phyloP scores from a whole-genome alignment of 331 rosid genomes.

The Phaseolus coccineus region DNA sequence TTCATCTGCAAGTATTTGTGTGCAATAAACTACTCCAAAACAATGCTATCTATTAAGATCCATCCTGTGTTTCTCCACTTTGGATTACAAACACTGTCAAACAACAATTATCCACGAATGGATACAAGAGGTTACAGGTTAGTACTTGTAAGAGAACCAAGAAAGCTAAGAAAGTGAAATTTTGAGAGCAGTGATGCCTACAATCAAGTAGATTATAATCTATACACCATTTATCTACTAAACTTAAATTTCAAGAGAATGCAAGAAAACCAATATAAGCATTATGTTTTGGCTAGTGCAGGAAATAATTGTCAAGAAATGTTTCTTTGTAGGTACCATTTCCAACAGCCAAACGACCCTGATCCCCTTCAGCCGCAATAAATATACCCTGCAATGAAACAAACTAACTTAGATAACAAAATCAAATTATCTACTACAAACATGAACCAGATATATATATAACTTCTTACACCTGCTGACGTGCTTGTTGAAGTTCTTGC shows the following conservation, averaged over 20 bases:
- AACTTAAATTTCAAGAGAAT: slow-evolving; percentile 7
- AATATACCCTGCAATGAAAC: slow-evolving; percentile 58
- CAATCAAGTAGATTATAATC: background rate
- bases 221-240: background rate
- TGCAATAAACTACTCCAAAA: background rate
- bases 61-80: too few species aligned
- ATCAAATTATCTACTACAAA: background rate
- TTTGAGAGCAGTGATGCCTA: background rate
- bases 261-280: slow-evolving; percentile 11
- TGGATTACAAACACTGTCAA: background rate
- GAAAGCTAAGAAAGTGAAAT: background rate
- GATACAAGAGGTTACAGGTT: background rate
- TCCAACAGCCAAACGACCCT: slow-evolving; percentile 57
- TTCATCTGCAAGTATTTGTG: background rate
- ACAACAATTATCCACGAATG: background rate
- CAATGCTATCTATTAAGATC: background rate
- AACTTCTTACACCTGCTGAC: slow-evolving; percentile 66
- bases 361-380: slow-evolving; percentile 62
- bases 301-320: slow-evolving; percentile 1
- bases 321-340: slow-evolving; percentile 55
- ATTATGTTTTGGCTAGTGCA: background rate
- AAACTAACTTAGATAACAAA: slow-evolving; percentile 23
- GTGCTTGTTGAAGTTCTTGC: slow-evolving; percentile 78
- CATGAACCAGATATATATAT: background rate
- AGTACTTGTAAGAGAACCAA: too few species aligned